These are phyloP conservation scores for Artemisia argyi DNA, from an alignment of 129 eudicot genomes.

Conservation along the genomic window DNA sequence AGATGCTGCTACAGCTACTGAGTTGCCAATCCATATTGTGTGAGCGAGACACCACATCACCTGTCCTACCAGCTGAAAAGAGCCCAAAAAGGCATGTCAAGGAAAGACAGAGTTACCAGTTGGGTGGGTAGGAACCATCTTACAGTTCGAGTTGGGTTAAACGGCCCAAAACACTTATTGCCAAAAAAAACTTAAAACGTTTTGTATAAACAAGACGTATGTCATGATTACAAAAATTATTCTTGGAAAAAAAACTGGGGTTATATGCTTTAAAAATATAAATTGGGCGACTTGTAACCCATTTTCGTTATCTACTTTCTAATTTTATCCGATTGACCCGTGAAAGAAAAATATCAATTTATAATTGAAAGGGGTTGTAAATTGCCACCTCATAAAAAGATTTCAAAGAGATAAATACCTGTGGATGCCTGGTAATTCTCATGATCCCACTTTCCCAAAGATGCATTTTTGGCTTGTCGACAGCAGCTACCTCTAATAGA, in stretches of 20 bases:
- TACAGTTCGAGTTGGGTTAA: too few relatives aligned
- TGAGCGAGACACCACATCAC: constrained; percentile 98
- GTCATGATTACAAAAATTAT: too few relatives aligned
- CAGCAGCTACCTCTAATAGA: constrained; percentile 96
- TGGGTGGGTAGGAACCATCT: neutral
- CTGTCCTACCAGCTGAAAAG: constrained; percentile 91
- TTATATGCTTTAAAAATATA: neutral
- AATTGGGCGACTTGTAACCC: neutral
- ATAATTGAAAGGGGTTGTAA: neutral
- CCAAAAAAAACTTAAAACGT: neutral
- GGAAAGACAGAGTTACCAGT: neutral
- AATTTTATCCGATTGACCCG: neutral
- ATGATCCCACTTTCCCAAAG: constrained; percentile 99
- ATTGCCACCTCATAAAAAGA: neutral
- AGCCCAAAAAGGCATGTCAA: neutral
- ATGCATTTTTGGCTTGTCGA: constrained; percentile 98
- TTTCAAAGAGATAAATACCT: constrained; percentile 43
- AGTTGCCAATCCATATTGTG: constrained; percentile 94
- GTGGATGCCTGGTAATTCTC: constrained; percentile 99
- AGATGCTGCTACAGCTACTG: constrained; percentile 93
- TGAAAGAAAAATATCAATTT: neutral
- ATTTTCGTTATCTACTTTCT: neutral
- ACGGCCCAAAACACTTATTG: too few relatives aligned
- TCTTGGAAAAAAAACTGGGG: neutral
- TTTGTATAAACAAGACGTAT: neutral